A percentile compares a stretch with the other conserved stretches of the same genome.
phyloP scores from a whole-genome alignment of 768 basidiomycete species.

The Podaxis pistillaris region DNA sequence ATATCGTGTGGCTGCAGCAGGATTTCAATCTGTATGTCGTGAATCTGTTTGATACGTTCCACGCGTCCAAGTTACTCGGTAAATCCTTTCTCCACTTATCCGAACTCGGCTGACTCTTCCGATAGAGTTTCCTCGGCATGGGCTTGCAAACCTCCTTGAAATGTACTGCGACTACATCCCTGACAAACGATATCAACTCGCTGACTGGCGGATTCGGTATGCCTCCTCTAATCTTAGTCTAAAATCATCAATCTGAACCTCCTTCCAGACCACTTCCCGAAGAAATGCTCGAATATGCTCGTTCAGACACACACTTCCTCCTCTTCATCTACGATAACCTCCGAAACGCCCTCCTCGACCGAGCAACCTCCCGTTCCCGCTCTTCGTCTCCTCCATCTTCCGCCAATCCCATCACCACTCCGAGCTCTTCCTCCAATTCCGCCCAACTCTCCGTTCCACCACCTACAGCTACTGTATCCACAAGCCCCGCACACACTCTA shows the following conservation, averaged over 20 bases:
- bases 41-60: constrained; percentile 95
- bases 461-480: not conserved
- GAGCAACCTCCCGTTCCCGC: constrained; percentile 44
- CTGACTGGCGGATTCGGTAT: constrained; percentile 94
- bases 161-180: constrained; percentile 89
- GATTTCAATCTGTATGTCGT: constrained; percentile 94
- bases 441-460: constrained; percentile 18
- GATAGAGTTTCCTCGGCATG: constrained; percentile 79
- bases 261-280: constrained; percentile 65
- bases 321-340: constrained; percentile 91
- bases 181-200: constrained; percentile 95
- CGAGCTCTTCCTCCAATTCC: constrained; percentile 19
- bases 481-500: constrained; percentile 34
- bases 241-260: not conserved
- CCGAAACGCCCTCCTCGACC: constrained; percentile 82
- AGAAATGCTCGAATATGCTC: constrained; percentile 91
- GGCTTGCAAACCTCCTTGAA: constrained; percentile 79
- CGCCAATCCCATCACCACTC: constrained; percentile 21
- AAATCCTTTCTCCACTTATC: constrained; percentile 1
- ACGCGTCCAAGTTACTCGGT: constrained; percentile 88
- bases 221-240: constrained; percentile 17
- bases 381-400: constrained; percentile 27
- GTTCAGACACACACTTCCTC: constrained; percentile 95
- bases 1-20: constrained; percentile 95
- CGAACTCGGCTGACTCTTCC: constrained; percentile 7